Conservation (phyloP, 1,284 basidiomycete genomes). For the Stygiomarasmius scandens region DNA sequence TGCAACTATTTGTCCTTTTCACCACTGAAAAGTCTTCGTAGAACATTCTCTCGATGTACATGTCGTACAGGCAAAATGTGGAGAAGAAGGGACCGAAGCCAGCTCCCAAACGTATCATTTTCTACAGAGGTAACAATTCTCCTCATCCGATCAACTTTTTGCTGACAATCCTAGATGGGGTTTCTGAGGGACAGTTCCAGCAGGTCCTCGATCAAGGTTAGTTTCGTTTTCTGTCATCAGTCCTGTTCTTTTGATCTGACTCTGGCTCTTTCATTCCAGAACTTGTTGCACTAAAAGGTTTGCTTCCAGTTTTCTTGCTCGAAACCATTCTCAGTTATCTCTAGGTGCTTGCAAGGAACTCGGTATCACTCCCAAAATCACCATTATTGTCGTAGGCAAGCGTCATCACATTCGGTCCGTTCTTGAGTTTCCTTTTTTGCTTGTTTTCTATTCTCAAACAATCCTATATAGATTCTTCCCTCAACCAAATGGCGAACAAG, state of each 20-base stretch:
- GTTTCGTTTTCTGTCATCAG: conserved; percentile 18
- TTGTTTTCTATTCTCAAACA: neutral
- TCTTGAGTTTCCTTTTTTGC: neutral
- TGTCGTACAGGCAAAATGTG: conserved; percentile 49
- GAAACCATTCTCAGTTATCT: conserved; percentile 2
- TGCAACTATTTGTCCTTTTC: neutral
- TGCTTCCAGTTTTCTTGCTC: conserved; percentile 15
- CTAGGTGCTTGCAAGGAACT: conserved; percentile 60
- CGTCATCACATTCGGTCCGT: conserved; percentile 68
- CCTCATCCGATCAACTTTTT: conserved; percentile 17
- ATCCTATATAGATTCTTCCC: neutral
- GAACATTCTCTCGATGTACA: conserved; percentile 60
- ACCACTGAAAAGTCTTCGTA: conserved; percentile 20
- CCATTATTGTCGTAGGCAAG: conserved; percentile 77
- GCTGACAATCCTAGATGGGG: conserved; percentile 58
- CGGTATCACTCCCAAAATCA: conserved; percentile 65
- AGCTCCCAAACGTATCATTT: conserved; percentile 67
- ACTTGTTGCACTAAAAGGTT: conserved; percentile 59
- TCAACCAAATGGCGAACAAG: conserved; percentile 52
- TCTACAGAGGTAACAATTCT: conserved; percentile 74
- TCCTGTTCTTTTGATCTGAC: neutral
- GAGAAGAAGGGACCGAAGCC: conserved; percentile 51
- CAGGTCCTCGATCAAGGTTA: conserved; percentile 65
- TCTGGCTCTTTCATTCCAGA: conserved; percentile 38
- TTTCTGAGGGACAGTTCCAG: conserved; percentile 78